Evolutionary conservation across 345 rosid genomes (phyloP).

Genomic region (Crucihimalaya himalaica): DNA sequence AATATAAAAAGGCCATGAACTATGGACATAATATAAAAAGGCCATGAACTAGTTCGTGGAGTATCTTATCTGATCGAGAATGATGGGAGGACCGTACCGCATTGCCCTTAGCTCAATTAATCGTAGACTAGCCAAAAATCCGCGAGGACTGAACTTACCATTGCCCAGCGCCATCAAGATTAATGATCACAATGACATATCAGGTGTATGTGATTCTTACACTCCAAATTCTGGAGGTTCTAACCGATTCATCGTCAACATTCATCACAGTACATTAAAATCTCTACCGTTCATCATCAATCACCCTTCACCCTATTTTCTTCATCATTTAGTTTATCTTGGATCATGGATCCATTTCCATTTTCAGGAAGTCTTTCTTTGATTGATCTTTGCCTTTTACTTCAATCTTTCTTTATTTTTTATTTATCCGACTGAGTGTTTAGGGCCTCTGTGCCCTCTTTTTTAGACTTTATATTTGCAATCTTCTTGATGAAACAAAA

Average conservation of each 20-base stretch:
- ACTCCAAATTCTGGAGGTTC: not conserved
- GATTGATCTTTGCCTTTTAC: not conserved
- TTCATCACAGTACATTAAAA: not conserved
- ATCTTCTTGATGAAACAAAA: slow-evolving; percentile 3
- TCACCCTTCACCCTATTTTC: not conserved
- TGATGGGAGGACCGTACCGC: not conserved
- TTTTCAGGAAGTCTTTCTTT: not conserved
- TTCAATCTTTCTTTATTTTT: not conserved
- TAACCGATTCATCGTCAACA: not conserved
- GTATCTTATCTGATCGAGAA: not conserved
- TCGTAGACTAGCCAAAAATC: not conserved
- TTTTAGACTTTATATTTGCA: not conserved
- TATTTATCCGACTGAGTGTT: not conserved
- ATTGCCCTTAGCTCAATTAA: not conserved
- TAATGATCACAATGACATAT: not conserved
- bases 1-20: too few relatives aligned
- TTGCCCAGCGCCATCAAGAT: not conserved
- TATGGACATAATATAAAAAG: not conserved
- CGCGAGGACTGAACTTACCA: not conserved
- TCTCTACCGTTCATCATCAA: not conserved
- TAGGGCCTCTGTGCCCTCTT: not conserved
- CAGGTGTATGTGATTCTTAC: not conserved
- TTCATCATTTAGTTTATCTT: not conserved
- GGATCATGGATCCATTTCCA: not conserved
- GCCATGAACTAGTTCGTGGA: not conserved